These are phyloP conservation scores for Viola pubescens DNA, from an alignment of 441 rosid species.

Conservation along the genomic window DNA sequence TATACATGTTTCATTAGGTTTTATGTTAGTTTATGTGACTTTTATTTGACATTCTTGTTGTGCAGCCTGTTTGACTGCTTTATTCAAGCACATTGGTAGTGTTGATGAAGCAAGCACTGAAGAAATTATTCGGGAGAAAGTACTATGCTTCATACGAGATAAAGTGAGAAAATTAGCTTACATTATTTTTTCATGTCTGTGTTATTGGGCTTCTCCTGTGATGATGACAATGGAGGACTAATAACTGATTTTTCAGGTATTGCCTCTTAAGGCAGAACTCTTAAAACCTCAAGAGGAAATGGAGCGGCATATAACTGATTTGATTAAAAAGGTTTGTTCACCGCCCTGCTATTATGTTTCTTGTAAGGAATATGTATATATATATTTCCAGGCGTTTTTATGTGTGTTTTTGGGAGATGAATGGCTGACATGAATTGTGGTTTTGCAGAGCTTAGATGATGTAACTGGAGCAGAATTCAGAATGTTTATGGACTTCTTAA, in stretches of 20 bases:
- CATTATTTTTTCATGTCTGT: neutral
- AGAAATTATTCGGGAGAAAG: conserved; percentile 76
- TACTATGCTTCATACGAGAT: conserved; percentile 71
- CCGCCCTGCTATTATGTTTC: neutral
- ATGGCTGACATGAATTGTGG: conserved; percentile 19
- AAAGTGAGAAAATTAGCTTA: conserved; percentile 42
- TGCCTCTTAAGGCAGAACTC: conserved; percentile 80
- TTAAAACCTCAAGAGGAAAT: conserved; percentile 90
- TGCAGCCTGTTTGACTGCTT: conserved; percentile 75
- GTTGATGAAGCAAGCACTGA: conserved; percentile 68
- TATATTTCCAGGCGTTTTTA: neutral
- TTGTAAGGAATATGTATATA: neutral
- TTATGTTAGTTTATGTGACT: neutral
- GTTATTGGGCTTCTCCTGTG: neutral
- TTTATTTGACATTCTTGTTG: conserved; percentile 10
- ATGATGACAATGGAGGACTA: conserved; percentile 13
- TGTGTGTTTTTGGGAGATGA: neutral
- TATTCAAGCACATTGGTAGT: conserved; percentile 73
- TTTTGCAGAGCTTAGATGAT: conserved; percentile 74
- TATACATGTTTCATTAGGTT: no score
- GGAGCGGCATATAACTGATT: conserved; percentile 88
- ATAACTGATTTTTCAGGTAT: conserved; percentile 44
- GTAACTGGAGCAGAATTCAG: conserved; percentile 93
- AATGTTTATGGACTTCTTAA: conserved; percentile 97
- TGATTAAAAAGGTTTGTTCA: conserved; percentile 65